phyloP scores from a whole-genome alignment of 768 basidiomycete species.

The Lyophyllum atratum region DNA sequence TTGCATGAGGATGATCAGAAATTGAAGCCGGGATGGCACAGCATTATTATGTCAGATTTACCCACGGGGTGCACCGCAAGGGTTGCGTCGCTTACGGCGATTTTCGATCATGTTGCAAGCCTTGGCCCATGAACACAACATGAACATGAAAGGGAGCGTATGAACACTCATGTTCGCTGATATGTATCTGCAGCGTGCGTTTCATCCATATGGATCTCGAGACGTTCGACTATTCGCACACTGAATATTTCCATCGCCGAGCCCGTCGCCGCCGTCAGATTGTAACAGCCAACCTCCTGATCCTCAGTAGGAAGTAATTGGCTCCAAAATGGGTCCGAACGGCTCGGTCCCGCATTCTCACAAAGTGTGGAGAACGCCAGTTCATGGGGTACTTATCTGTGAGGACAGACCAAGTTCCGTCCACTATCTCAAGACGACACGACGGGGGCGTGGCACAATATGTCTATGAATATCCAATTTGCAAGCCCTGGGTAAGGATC shows the following conservation, averaged over 20 bases:
- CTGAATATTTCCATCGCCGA: background rate
- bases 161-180: background rate
- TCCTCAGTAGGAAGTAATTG: background rate
- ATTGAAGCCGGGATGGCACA: background rate
- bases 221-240: background rate
- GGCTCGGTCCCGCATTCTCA: too few relatives aligned
- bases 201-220: background rate
- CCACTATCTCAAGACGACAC: background rate
- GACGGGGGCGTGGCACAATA: background rate
- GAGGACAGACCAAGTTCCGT: background rate
- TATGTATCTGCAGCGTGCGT: background rate
- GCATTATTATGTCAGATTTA: background rate
- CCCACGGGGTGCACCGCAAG: conserved; percentile 1
- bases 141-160: background rate
- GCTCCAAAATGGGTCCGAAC: too few relatives aligned
- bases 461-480: background rate
- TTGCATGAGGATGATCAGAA: too few relatives aligned
- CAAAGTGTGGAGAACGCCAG: too few relatives aligned
- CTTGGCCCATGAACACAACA: background rate
- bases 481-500: background rate
- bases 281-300: background rate
- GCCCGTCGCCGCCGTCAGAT: background rate
- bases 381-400: too few relatives aligned
- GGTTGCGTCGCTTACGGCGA: background rate
- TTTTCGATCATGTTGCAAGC: background rate